Evolutionary conservation across 495 filamentous ascomycete species (phyloP).

Genomic region (Polyplosphaeria fusca): DNA sequence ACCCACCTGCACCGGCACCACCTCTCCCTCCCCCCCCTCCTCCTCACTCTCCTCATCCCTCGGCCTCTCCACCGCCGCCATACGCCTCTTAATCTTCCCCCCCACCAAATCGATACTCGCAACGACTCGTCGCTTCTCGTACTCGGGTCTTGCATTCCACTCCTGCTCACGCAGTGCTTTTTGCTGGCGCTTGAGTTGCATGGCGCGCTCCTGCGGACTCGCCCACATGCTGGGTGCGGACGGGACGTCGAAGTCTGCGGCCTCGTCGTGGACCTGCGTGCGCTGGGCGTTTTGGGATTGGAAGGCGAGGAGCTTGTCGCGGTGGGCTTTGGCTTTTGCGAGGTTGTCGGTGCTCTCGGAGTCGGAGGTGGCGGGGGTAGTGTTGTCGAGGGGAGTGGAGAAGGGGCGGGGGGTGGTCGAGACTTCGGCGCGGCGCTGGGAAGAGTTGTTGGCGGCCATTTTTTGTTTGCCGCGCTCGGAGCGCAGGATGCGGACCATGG

Average conservation of each 20-base stretch:
- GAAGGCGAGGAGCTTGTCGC: slow-evolving; percentile 77
- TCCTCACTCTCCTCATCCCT: slow-evolving; percentile 46
- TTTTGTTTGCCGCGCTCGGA: slow-evolving; percentile 83
- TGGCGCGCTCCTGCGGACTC: slow-evolving; percentile 78
- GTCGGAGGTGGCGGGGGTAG: slow-evolving; percentile 40
- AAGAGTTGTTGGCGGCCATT: slow-evolving; percentile 70
- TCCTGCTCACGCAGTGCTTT: slow-evolving; percentile 82
- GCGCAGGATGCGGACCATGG: slow-evolving; percentile 81
- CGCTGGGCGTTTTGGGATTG: slow-evolving; percentile 85
- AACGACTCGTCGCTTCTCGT: slow-evolving; percentile 85
- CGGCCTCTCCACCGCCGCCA: slow-evolving; percentile 55
- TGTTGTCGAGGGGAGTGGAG: slow-evolving; percentile 21
- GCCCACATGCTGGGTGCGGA: slow-evolving; percentile 79
- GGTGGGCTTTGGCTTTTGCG: slow-evolving; percentile 62
- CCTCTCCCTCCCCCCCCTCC: slow-evolving; percentile 46
- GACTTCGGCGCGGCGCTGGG: slow-evolving; percentile 63
- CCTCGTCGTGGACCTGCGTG: slow-evolving; percentile 89
- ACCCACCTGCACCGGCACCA: slow-evolving; percentile 29
- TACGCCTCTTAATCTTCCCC: slow-evolving; percentile 71
- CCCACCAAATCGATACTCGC: slow-evolving; percentile 80
- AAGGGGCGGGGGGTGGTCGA: slow-evolving; percentile 45
- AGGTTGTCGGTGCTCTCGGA: slow-evolving; percentile 45
- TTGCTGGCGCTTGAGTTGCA: slow-evolving; percentile 87
- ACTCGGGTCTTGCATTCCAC: slow-evolving; percentile 85
- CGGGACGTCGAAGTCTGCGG: slow-evolving; percentile 84